These are phyloP conservation scores for Crucibulum laeve DNA, from an alignment of 768 basidiomycete genomes.

Conservation along the genomic window DNA sequence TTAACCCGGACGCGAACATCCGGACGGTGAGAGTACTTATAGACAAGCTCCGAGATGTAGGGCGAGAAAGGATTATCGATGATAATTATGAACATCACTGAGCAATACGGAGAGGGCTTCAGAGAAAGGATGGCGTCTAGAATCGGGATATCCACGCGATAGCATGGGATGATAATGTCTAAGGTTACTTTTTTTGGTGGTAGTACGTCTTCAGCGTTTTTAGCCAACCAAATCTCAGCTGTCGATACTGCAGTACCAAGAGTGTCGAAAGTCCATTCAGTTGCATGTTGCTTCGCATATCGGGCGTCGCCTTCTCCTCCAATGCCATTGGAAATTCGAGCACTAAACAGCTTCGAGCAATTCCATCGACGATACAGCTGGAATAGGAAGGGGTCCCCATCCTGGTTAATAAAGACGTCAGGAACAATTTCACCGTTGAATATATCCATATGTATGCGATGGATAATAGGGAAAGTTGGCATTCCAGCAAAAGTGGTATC, in stretches of 20 bases:
- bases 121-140: conserved; percentile 42
- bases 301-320: conserved; percentile 43
- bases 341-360: conserved; percentile 39
- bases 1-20: conserved; percentile 56
- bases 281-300: conserved; percentile 39
- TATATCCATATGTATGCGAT: conserved; percentile 51
- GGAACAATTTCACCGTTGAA: conserved; percentile 49
- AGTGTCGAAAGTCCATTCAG: conserved; percentile 44
- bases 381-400: conserved; percentile 53
- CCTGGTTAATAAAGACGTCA: conserved; percentile 51
- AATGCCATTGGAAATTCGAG: conserved; percentile 36
- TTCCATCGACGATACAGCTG: conserved; percentile 59
- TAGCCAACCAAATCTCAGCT: conserved; percentile 35
- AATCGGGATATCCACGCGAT: conserved; percentile 41
- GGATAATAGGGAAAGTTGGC: conserved; percentile 58
- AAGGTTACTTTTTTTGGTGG: conserved; percentile 36
- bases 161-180: conserved; percentile 55
- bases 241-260: conserved; percentile 35
- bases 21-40: conserved; percentile 33
- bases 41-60: conserved; percentile 29
- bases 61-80: conserved; percentile 50
- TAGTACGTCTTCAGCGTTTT: conserved; percentile 6
- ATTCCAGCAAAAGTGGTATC: conserved; percentile 53
- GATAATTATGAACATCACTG: conserved; percentile 54
- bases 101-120: conserved; percentile 34